Evolutionary conservation across 179 eudicot species (phyloP), one percentile per base, ranked within the genome.

Genomic region (Corrigiola litoralis): DNA sequence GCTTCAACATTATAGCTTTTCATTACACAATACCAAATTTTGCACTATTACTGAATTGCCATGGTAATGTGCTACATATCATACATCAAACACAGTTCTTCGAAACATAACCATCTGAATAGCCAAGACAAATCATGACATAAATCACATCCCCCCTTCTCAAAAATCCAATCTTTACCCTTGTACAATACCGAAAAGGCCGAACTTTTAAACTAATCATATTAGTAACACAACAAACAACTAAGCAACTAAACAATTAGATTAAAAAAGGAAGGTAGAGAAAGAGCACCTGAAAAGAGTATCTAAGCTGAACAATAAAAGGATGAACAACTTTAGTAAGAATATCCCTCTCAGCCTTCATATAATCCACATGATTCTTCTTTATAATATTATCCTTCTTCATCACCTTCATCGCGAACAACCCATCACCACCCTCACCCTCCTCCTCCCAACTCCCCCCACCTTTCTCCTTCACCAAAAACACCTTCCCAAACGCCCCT

Each of bases 281-380:
- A 6, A 41, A 4, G 6, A 48, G 5, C 65, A 92, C 95, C 95
- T 90, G 95, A 80, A 92, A 89, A 48, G 95, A 92, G 73, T 84
- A 92, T 17, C 84, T 82, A 63, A 92, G 97, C 73, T 82, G 95
- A 42, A 92, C 97, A 80, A 92, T 81, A 61, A 90, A 92, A 47
- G 98, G 98, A 61, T 92, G 95, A 65, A 79, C 82, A 21, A 92
- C 90, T 79, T 90, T 90, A 21, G 97, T 87, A 40, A 92, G 86
- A 75, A 92, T 92, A 86, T 92, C 96, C 75, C 98, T 87, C 75
- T 92, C 98, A 61, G 95, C 95, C 46, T 69, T 90, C 98, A 92
- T 92, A 60, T 90, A 92, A 81, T 92, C 95, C 27, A 84, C 90
- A 71, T 90, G 97, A 69, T 92, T 86, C 65, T 87, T 87, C 85